Conservation (phyloP, 305 asterid species). For the Rubia tinctorum region DNA sequence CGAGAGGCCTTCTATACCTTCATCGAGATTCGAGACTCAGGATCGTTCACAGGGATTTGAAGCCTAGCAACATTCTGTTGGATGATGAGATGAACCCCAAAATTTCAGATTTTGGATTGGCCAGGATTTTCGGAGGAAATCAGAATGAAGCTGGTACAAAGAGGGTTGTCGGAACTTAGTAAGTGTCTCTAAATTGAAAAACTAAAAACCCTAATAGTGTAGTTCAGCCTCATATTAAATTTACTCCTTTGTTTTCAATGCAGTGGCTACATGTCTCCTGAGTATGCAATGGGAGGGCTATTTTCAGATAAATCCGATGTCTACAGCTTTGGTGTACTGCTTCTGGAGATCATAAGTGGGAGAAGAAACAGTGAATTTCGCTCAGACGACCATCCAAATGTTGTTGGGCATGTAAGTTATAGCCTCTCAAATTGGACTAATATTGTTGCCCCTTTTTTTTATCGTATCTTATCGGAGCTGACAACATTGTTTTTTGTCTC, state of each 20-base stretch:
- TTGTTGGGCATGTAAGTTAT: slow-evolving; percentile 62
- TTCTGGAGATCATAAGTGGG: slow-evolving; percentile 76
- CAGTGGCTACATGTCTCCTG: slow-evolving; percentile 96
- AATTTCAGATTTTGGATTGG: slow-evolving; percentile 97
- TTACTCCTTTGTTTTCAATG: neutral
- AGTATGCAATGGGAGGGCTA: slow-evolving; percentile 91
- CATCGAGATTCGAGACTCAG: slow-evolving; percentile 93
- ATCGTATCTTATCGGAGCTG: too few species aligned
- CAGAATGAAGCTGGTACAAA: slow-evolving; percentile 78
- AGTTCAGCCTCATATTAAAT: neutral
- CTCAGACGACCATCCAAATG: slow-evolving; percentile 44
- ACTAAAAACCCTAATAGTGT: neutral
- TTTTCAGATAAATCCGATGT: slow-evolving; percentile 85
- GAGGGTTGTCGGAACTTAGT: slow-evolving; percentile 89
- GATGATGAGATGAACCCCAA: slow-evolving; percentile 93
- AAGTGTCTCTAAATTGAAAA: slow-evolving; percentile 26
- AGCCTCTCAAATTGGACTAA: neutral
- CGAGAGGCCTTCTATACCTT: slow-evolving; percentile 86
- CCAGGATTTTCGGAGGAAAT: slow-evolving; percentile 81
- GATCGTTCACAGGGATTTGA: slow-evolving; percentile 80
- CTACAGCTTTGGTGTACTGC: slow-evolving; percentile 76
- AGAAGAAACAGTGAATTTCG: slow-evolving; percentile 54
- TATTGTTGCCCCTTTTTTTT: neutral
- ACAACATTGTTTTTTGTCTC: slow-evolving; percentile 5
- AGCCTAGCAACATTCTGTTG: slow-evolving; percentile 83